A percentile compares a stretch with the other conserved stretches of the same genome.
Evolutionary conservation across 352 stramenopile species (phyloP).

Genomic region (Phytophthora pisi): DNA sequence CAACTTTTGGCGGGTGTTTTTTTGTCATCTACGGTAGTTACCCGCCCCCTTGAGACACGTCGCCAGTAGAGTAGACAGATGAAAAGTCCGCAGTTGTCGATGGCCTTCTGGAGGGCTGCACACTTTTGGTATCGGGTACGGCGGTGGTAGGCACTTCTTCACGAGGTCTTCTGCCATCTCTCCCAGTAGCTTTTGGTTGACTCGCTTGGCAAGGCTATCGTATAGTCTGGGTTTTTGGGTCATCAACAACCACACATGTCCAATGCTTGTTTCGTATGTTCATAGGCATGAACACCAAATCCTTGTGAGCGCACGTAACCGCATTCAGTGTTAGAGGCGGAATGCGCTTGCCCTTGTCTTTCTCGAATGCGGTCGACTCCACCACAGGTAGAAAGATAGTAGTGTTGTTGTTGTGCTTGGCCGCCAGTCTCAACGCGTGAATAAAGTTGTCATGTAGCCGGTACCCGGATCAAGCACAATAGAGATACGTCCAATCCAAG

Average conservation of each 20-base stretch:
- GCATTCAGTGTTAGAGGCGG: neutral
- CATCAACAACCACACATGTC: conserved; percentile 5
- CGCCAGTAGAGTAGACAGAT: neutral
- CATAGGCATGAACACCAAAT: conserved; percentile 7
- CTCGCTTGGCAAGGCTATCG: conserved; percentile 8
- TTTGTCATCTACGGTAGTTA: neutral
- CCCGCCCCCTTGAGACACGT: neutral
- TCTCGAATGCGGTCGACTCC: neutral
- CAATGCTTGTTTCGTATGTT: conserved; percentile 9
- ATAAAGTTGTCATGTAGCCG: conserved; percentile 15
- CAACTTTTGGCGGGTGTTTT: no score
- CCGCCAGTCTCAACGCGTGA: neutral
- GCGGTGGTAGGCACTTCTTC: neutral
- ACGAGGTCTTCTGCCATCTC: neutral
- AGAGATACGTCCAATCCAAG: neutral
- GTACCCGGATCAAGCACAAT: neutral
- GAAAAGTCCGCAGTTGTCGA: neutral
- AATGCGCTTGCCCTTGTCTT: neutral
- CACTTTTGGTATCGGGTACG: neutral
- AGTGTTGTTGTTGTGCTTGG: neutral
- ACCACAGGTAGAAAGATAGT: conserved; percentile 2
- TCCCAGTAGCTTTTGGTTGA: neutral
- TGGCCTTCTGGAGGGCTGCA: neutral
- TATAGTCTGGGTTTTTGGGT: conserved; percentile 1
- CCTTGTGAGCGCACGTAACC: neutral